phyloP scores from a whole-genome alignment of 1,284 basidiomycete genomes.

The Austroboletus novae-zelandiae region DNA sequence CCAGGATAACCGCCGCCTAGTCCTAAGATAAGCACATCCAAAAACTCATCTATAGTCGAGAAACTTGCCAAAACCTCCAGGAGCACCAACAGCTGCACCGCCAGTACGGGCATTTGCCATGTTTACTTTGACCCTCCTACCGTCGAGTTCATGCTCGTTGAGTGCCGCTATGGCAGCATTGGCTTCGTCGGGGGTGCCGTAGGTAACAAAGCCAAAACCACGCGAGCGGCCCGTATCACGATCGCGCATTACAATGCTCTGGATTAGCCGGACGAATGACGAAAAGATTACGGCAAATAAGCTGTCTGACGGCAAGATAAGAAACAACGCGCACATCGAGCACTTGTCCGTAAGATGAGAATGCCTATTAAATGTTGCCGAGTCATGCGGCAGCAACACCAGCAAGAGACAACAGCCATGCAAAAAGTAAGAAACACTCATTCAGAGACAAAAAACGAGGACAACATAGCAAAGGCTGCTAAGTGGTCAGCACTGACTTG shows the following conservation, averaged over 20 bases:
- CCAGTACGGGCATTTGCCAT: slow-evolving; percentile 83
- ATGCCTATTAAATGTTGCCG: slow-evolving; percentile 56
- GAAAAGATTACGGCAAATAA: slow-evolving; percentile 19
- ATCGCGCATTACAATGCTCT: slow-evolving; percentile 98
- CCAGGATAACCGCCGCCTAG: slow-evolving; percentile 18
- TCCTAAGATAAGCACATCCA: neutral
- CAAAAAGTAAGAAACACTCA: slow-evolving; percentile 31
- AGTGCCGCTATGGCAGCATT: slow-evolving; percentile 74
- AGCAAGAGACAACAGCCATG: slow-evolving; percentile 33
- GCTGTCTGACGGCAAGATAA: slow-evolving; percentile 31
- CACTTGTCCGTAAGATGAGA: slow-evolving; percentile 64
- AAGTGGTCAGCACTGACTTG: slow-evolving; percentile 66
- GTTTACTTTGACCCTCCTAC: slow-evolving; percentile 91
- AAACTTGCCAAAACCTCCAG: slow-evolving; percentile 28
- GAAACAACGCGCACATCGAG: slow-evolving; percentile 68
- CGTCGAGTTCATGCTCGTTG: slow-evolving; percentile 94
- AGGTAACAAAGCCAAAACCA: slow-evolving; percentile 96
- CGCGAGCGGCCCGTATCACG: slow-evolving; percentile 95
- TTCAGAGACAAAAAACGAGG: slow-evolving; percentile 24
- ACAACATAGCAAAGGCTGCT: slow-evolving; percentile 36
- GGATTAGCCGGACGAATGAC: slow-evolving; percentile 12
- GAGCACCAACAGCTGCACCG: slow-evolving; percentile 44
- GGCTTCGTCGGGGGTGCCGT: slow-evolving; percentile 62
- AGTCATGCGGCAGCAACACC: slow-evolving; percentile 28
- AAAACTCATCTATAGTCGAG: neutral